A percentile compares a stretch with the other conserved stretches of the same genome.
Evolutionary conservation across 139 green algal genomes (phyloP).

Genomic region (Tetradesmus lagerheimii): DNA sequence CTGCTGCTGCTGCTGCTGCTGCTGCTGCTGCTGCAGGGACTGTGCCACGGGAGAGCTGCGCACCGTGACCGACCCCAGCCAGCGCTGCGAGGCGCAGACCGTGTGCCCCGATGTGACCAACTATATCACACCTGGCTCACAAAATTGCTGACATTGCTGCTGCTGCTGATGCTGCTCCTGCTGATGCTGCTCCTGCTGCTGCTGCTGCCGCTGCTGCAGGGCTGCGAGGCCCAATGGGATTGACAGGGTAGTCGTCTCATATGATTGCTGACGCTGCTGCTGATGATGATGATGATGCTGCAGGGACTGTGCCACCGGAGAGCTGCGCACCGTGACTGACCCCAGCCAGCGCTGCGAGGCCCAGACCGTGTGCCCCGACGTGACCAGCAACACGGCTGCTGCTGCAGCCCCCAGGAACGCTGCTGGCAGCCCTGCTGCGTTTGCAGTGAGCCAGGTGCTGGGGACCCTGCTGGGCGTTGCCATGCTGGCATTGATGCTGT

Average conservation of each 20-base stretch:
- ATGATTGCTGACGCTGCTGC: no score
- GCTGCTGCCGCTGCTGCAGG: no score
- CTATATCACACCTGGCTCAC: no score
- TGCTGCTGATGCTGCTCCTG: no score
- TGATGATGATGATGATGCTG: not conserved
- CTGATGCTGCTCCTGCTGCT: not conserved
- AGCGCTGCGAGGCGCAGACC: conserved; percentile 16
- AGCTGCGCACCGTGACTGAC: conserved; percentile 27
- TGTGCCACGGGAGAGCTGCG: conserved; percentile 35
- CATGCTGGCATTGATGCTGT: not conserved
- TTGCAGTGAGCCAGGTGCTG: not conserved
- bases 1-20: not conserved
- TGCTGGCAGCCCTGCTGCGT: not conserved
- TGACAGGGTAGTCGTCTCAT: no score
- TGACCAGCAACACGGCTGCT: not conserved
- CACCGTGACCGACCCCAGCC: conserved; percentile 25
- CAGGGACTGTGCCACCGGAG: conserved; percentile 42
- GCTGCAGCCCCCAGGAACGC: not conserved
- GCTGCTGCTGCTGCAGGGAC: conserved; percentile 14
- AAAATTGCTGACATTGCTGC: no score
- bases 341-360: conserved; percentile 31
- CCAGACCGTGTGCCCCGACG: not conserved
- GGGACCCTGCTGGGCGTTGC: not conserved
- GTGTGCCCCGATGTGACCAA: conserved; percentile 3
- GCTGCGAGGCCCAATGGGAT: no score